Evolutionary conservation across 805 yeast species (phyloP).

Genomic region (Candida pini): DNA sequence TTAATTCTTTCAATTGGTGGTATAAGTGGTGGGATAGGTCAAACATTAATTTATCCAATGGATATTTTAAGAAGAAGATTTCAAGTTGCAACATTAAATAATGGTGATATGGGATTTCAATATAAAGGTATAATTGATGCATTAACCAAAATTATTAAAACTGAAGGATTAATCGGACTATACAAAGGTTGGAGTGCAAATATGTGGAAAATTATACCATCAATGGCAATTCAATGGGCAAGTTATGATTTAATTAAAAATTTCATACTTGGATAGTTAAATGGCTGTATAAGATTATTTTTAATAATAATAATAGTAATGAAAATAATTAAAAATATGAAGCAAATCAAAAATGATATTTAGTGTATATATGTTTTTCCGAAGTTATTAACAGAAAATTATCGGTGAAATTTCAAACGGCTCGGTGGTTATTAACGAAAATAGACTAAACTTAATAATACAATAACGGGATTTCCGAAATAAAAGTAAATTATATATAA

Average conservation of each 20-base stretch:
- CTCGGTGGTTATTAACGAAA: too few relatives aligned
- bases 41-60: slow-evolving; percentile 84
- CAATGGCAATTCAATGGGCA: slow-evolving; percentile 95
- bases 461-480: too few relatives aligned
- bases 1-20: slow-evolving; percentile 78
- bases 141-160: slow-evolving; percentile 54
- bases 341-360: too few relatives aligned
- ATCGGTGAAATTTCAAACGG: too few relatives aligned
- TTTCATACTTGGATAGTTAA: slow-evolving; percentile 12
- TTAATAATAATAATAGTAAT: too few relatives aligned
- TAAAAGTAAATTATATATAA: too few relatives aligned
- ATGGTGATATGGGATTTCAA: slow-evolving; percentile 72
- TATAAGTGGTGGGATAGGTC: slow-evolving; percentile 82
- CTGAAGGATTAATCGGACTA: slow-evolving; percentile 71
- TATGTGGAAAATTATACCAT: slow-evolving; percentile 83
- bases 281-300: too few relatives aligned
- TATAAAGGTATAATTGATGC: slow-evolving; percentile 79
- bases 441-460: too few relatives aligned
- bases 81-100: slow-evolving; percentile 83
- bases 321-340: too few relatives aligned
- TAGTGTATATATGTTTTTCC: too few relatives aligned
- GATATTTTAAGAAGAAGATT: slow-evolving; percentile 84
- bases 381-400: too few relatives aligned
- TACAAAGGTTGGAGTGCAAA: slow-evolving; percentile 76
- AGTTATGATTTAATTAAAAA: slow-evolving; percentile 71